These are phyloP conservation scores for Pseudogymnoascus sp. DNA, from an alignment of 2,329 filamentous ascomycete genomes.

Conservation along the genomic window DNA sequence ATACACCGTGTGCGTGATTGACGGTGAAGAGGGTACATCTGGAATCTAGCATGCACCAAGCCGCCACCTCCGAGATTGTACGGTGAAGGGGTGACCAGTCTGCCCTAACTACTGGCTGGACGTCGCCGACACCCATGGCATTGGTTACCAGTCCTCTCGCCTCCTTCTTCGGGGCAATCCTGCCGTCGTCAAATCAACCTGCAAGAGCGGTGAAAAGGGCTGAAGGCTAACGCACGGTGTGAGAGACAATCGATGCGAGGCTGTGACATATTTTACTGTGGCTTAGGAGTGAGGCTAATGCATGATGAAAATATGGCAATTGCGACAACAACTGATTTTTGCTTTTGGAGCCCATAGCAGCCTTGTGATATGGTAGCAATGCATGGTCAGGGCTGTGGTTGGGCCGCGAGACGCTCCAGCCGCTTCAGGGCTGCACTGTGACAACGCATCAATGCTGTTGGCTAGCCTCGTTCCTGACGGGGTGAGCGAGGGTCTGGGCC, in stretches of 20 bases:
- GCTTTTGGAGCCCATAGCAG: background rate
- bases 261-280: conserved; percentile 9
- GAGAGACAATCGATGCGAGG: conserved; percentile 9
- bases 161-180: background rate
- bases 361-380: conserved; percentile 18
- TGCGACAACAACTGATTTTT: background rate
- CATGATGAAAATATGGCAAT: conserved; percentile 1
- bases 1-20: conserved; percentile 1
- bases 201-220: conserved; percentile 5
- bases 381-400: conserved; percentile 34
- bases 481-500: background rate
- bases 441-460: conserved; percentile 11
- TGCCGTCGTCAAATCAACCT: background rate
- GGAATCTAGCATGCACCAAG: conserved; percentile 2
- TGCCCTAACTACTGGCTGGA: background rate
- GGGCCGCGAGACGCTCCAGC: conserved; percentile 42
- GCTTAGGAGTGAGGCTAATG: conserved; percentile 9
- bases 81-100: background rate
- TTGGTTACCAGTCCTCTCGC: conserved; percentile 2
- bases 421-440: conserved; percentile 29
- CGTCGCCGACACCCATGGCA: background rate
- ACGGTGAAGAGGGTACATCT: conserved; percentile 2
- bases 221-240: conserved; percentile 1
- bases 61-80: conserved; percentile 5
- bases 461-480: background rate